phyloP scores from a whole-genome alignment of 176 grass and related monocot species.

The Pontederia paniculata region DNA sequence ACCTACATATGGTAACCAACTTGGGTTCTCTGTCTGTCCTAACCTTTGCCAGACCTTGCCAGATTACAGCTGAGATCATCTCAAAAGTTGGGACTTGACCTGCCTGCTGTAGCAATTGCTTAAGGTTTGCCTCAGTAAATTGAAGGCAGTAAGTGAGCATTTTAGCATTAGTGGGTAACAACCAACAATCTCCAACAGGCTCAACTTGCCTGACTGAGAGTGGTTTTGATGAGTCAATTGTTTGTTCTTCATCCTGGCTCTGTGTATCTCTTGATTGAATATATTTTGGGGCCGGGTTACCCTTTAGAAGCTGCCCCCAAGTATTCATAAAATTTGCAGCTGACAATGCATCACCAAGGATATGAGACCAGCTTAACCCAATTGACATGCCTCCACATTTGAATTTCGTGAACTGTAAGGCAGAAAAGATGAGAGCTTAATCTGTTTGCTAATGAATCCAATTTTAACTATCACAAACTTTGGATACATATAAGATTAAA shows the following conservation, averaged over 20 bases:
- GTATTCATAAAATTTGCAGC: conserved; percentile 58
- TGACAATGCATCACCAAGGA: conserved; percentile 64
- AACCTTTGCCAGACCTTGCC: conserved; percentile 61
- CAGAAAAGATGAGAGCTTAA: too few species aligned
- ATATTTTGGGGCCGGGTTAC: neutral
- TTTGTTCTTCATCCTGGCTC: conserved; percentile 15
- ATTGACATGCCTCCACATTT: conserved; percentile 74
- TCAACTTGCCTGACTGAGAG: conserved; percentile 57
- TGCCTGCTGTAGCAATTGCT: conserved; percentile 20
- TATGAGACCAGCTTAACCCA: conserved; percentile 88
- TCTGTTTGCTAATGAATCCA: too few species aligned
- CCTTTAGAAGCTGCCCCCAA: conserved; percentile 59
- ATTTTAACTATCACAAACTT: too few species aligned
- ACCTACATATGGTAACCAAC: conserved; percentile 47
- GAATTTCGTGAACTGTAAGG: conserved; percentile 58
- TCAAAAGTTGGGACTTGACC: conserved; percentile 36
- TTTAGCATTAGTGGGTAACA: conserved; percentile 27
- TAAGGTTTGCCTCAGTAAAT: conserved; percentile 24
- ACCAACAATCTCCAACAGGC: conserved; percentile 55
- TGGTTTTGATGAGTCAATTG: neutral
- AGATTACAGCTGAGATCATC: conserved; percentile 54
- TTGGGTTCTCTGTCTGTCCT: conserved; percentile 27
- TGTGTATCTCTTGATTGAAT: neutral
- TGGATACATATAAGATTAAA: too few species aligned
- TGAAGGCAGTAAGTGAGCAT: conserved; percentile 76